Base-by-base conservation (phyloP, 2,329 filamentous ascomycete species). In the Aspergillus sergii region DNA sequence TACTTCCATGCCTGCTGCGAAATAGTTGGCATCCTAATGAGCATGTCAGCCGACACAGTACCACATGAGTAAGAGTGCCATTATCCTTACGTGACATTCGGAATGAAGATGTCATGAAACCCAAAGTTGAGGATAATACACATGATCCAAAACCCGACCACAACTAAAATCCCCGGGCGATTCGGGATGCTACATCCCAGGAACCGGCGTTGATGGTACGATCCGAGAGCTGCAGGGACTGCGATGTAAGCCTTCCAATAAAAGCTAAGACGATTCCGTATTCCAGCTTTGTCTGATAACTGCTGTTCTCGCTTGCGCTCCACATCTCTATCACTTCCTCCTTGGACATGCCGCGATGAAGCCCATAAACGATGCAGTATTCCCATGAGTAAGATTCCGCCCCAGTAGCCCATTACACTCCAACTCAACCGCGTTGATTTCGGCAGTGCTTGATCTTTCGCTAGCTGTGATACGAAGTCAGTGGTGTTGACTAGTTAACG, bases 1-100 rank as follows among this genome's bases (percentile, higher is more conserved):
- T 87, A 88, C 2, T 86, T 84, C 70, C 77, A 78, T 23, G 62
- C 64, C 26, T 66, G 62, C 46, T 60, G 36, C 28, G 34, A 43
- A 36, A 59, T n/a, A 26, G 54, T 61, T 45, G 59, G 54, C 23
- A 56, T 36, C 34, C 34, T 36, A 14, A 14, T 36, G 34, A 36
- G 4, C 16, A 16, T n/a, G 10, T 50, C 14, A 12, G 53, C n/a
- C 39, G 32, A 36, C 14, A 19, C 30, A 36, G 12, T 28, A 4
- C 12, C 21, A 8, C 45, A 8, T 14, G 3, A 14, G 28, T 28
- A 26, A n/a, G 5, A 48, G 21, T 28, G 6, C 45, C 11, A 26
- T 23, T 48, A n/a, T n/a, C 12, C 65, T 23, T 39, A 67, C 66
- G 56, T 30, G 16, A 63, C 58, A 28, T 65, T 67, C 4, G 61